Evolutionary conservation across 371 early-diverging fungal genomes (phyloP).

Genomic region (Amoeboaphelidium occidentale): DNA sequence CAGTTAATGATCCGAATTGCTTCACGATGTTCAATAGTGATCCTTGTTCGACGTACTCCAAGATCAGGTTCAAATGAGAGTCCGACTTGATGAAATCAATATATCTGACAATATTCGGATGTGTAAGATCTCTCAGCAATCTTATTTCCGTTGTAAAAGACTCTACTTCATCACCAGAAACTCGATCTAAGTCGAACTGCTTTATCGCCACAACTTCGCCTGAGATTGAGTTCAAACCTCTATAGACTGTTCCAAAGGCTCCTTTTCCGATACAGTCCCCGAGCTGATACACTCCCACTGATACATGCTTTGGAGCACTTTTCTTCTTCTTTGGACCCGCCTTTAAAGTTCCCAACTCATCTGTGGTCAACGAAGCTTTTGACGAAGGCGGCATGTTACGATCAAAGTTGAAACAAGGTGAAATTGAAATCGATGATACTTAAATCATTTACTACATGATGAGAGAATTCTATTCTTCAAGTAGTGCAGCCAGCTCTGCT

Average conservation of each 20-base stretch:
- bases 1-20: constrained; percentile 4
- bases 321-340: too few relatives aligned
- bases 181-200: constrained; percentile 36
- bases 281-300: constrained; percentile 1
- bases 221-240: constrained; percentile 52
- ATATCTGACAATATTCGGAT: not conserved
- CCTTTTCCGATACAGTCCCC: constrained; percentile 3
- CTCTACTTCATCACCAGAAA: constrained; percentile 28
- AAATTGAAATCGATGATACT: too few relatives aligned
- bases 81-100: not conserved
- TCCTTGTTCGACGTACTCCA: not conserved
- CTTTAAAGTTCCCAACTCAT: too few relatives aligned
- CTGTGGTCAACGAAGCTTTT: too few relatives aligned
- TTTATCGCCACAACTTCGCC: constrained; percentile 75
- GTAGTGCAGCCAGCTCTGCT: too few relatives aligned
- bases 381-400: too few relatives aligned
- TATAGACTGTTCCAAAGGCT: constrained; percentile 6
- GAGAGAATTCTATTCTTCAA: too few relatives aligned
- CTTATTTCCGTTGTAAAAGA: constrained; percentile 4
- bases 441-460: too few relatives aligned
- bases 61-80: not conserved
- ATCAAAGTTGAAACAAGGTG: too few relatives aligned
- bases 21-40: not conserved
- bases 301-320: too few relatives aligned
- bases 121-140: not conserved